Conservation (phyloP, 345 rosid species). For the Acer negundo region DNA sequence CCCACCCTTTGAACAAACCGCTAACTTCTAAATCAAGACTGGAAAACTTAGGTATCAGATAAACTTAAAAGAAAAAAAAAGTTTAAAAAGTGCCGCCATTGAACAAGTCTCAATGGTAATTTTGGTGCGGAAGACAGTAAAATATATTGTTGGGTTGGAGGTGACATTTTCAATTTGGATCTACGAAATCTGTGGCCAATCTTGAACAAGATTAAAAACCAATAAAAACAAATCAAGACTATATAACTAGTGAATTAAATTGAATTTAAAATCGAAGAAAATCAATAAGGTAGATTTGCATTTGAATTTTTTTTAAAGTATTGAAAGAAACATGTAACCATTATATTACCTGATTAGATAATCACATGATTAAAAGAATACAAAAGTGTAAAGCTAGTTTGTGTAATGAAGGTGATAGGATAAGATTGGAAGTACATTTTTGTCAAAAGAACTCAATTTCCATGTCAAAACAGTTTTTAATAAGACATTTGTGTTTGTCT, state of each 20-base stretch:
- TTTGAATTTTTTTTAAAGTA: slow-evolving; percentile 17
- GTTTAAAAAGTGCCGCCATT: slow-evolving; percentile 13
- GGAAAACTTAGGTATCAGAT: slow-evolving; percentile 1
- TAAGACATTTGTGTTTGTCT: neutral
- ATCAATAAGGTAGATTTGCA: slow-evolving; percentile 21
- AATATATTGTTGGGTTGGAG: slow-evolving; percentile 11
- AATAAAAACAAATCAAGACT: neutral
- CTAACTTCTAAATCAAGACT: slow-evolving; percentile 2
- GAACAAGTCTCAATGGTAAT: slow-evolving; percentile 19
- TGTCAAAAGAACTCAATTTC: neutral
- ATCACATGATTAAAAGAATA: neutral
- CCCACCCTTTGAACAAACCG: neutral
- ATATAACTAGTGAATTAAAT: neutral
- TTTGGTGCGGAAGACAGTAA: neutral
- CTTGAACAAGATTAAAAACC: neutral
- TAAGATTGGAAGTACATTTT: neutral
- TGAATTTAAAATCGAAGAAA: neutral
- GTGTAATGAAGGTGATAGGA: neutral
- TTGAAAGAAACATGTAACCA: neutral
- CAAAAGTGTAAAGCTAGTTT: neutral
- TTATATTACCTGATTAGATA: slow-evolving; percentile 16
- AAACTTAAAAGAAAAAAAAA: neutral
- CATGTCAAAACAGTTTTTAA: too few relatives aligned
- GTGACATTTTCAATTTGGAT: slow-evolving; percentile 21
- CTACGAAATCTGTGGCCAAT: slow-evolving; percentile 9